These are phyloP conservation scores for Amanita rimosa DNA, from an alignment of 768 basidiomycete species.

Conservation along the genomic window DNA sequence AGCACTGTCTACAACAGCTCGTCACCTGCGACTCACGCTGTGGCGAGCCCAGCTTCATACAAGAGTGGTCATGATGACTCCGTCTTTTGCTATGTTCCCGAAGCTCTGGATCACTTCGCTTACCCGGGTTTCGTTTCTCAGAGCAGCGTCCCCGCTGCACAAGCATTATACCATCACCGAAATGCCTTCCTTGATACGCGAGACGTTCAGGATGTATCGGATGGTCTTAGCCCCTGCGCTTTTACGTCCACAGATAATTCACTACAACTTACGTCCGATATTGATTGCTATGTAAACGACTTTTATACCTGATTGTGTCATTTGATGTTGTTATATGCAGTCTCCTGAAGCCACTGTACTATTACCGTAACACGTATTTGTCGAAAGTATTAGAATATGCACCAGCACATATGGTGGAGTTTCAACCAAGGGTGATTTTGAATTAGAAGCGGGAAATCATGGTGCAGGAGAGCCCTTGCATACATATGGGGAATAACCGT, in stretches of 20 bases:
- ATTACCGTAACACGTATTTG: neutral
- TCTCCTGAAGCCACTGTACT: neutral
- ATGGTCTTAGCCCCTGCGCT: constrained; percentile 13
- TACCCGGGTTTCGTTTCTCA: constrained; percentile 29
- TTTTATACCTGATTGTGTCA: neutral
- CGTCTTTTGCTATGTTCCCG: constrained; percentile 26
- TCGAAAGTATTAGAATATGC: neutral
- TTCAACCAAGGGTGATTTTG: neutral
- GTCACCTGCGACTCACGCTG: constrained; percentile 30
- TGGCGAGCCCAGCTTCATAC: constrained; percentile 11
- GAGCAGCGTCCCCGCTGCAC: constrained; percentile 16
- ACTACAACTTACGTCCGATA: neutral
- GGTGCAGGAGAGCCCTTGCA: neutral
- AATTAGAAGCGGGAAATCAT: neutral
- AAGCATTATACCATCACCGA: constrained; percentile 10
- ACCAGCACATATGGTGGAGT: neutral
- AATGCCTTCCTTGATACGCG: constrained; percentile 2
- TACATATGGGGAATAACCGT: neutral
- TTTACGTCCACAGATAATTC: constrained; percentile 16
- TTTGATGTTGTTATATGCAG: neutral
- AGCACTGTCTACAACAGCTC: constrained; percentile 28
- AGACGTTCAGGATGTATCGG: constrained; percentile 7
- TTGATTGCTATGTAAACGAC: neutral
- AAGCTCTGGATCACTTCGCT: constrained; percentile 41
- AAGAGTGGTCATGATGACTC: constrained; percentile 26